phyloP scores from a whole-genome alignment of 1,284 basidiomycete genomes.

The Apiotrichum montevideense region DNA sequence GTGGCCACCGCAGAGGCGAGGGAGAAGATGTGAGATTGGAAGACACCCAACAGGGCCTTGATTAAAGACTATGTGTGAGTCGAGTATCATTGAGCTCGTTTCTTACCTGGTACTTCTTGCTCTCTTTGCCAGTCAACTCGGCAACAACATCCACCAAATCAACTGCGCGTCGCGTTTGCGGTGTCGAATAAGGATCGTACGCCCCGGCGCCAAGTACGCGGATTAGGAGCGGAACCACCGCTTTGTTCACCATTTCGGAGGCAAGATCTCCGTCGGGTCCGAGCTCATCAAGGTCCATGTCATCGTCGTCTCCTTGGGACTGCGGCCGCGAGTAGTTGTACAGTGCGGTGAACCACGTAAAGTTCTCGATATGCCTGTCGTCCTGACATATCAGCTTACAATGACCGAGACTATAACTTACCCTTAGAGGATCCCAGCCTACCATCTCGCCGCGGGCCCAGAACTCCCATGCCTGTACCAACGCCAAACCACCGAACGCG shows the following conservation, averaged over 20 bases:
- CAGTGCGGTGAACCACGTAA: conserved; percentile 72
- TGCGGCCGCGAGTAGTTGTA: conserved; percentile 67
- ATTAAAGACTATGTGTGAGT: conserved; percentile 55
- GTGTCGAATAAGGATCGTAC: conserved; percentile 74
- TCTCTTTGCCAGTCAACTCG: conserved; percentile 62
- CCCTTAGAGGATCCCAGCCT: conserved; percentile 80
- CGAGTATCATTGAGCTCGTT: conserved; percentile 2
- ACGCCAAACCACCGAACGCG: conserved; percentile 82
- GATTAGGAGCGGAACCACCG: conserved; percentile 68
- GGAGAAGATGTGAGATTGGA: conserved; percentile 55
- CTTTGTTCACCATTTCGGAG: conserved; percentile 76
- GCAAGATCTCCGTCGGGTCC: conserved; percentile 82
- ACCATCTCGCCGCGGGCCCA: conserved; percentile 82
- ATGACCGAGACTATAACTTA: conserved; percentile 41
- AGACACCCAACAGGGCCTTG: conserved; percentile 58
- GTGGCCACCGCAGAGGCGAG: conserved; percentile 50
- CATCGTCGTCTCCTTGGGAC: conserved; percentile 26
- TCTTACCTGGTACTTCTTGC: conserved; percentile 60
- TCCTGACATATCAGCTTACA: conserved; percentile 47
- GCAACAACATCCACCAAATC: conserved; percentile 77
- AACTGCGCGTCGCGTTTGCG: conserved; percentile 59
- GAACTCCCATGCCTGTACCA: conserved; percentile 92
- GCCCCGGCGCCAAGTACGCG: conserved; percentile 65
- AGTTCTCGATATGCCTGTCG: conserved; percentile 62
- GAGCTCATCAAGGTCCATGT: conserved; percentile 52